Evolutionary conservation across 1,139 yeast genomes (phyloP), one percentile per base, ranked within the genome.

Genomic region (Saccharomyces uvarum): DNA sequence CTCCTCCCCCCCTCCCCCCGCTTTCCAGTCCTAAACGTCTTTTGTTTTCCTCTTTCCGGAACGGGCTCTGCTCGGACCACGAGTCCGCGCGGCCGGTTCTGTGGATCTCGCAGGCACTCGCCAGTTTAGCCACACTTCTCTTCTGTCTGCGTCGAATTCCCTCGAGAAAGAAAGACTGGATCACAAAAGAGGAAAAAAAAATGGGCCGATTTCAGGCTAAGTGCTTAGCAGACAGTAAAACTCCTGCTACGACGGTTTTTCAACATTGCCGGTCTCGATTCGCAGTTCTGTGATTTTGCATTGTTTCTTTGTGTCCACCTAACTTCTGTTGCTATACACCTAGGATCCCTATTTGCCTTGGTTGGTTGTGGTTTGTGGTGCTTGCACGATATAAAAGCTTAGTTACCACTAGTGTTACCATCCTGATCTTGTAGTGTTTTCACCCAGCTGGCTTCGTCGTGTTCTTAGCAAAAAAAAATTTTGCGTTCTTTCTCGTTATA

Each of bases 191-290:
- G 31, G 38, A n/a, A 47, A 47, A 24, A 21, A 33, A 38, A 38
- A 38, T 38, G 44, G 31, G 31, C 49, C 49, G 21, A 47, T 28
- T 47, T 47, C 38, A 16, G 19, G 21, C 31, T 26, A 28, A 24
- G 24, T 42, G 26, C 16, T n/a, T 28, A 47, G 49, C 38, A 11
- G 33, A 31, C 49, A 27, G 49, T 7, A 27, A 16, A 19, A 32
- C 33, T 16, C 31, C 51, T 42, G 29, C 14, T 26, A 38, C 31
- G 42, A 33, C 32, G 51, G 8, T 49, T 49, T 49, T 49, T 16
- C 44, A 16, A 38, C 44, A 38, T 11, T 38, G 8, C 24, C 24
- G 7, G 16, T 16, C 24, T 38, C 26, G n/a, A 38, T 21, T 24
- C 19, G 24, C 24, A 38, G 26, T 13, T 16, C 9, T 38, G 44